Percentiles rank a stretch among this genome's conserved stretches.
Conservation (phyloP, 73 alveolate genomes). For the Tetrahymena elliotti region DNA sequence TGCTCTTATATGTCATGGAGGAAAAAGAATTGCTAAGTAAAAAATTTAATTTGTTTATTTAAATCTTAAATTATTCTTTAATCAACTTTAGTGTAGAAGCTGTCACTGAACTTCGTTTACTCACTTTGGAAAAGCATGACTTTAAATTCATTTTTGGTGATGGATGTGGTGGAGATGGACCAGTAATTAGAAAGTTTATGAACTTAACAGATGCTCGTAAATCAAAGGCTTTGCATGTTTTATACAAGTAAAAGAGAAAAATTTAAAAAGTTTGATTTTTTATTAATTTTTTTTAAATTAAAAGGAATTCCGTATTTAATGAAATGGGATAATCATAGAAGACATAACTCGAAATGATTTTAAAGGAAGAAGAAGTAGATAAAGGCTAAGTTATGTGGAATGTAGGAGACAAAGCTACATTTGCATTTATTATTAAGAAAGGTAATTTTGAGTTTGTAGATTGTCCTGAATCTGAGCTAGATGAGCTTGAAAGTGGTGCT, state of each 20-base stretch:
- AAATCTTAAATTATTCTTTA: not conserved
- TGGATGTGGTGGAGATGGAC: slow-evolving; percentile 44
- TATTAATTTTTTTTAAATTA: not conserved
- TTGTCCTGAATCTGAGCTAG: slow-evolving; percentile 38
- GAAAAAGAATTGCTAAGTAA: slow-evolving; percentile 42
- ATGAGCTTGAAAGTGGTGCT: slow-evolving; percentile 41
- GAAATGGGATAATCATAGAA: slow-evolving; percentile 27
- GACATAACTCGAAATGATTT: slow-evolving; percentile 32
- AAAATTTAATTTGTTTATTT: not conserved
- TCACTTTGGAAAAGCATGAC: slow-evolving; percentile 36
- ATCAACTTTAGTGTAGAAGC: slow-evolving; percentile 19
- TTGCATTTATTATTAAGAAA: slow-evolving; percentile 32
- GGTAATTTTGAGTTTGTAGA: slow-evolving; percentile 38
- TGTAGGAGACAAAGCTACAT: slow-evolving; percentile 36
- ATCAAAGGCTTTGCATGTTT: slow-evolving; percentile 28
- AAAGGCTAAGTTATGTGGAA: slow-evolving; percentile 37
- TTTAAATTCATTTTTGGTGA: slow-evolving; percentile 41
- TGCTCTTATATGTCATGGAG: slow-evolving; percentile 32
- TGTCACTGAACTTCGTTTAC: slow-evolving; percentile 26
- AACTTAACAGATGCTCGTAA: slow-evolving; percentile 23
- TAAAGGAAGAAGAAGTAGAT: slow-evolving; percentile 36
- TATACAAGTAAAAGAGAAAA: not conserved
- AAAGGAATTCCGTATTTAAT: not conserved
- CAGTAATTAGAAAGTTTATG: slow-evolving; percentile 27
- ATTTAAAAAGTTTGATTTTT: not conserved